Base-by-base conservation (phyloP, 2,329 filamentous ascomycete species). In the Cryphonectria nitschkei region DNA sequence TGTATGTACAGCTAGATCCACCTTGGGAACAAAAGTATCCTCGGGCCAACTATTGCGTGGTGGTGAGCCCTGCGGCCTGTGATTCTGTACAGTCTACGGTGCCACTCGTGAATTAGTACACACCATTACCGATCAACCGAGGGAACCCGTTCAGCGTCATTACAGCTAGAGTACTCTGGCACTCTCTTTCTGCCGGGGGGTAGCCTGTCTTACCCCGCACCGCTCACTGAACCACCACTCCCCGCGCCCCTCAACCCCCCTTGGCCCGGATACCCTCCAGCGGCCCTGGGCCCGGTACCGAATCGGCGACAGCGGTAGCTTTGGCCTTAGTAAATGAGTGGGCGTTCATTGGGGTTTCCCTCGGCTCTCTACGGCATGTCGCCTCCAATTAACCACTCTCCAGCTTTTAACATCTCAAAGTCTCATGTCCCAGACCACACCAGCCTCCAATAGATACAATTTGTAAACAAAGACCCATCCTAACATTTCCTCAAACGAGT, bases 111-210 rank as follows among this genome's bases (percentile, higher is more conserved):
- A 39, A n/a, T 22, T 32, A 29, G 26, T 37, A 19, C 8, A 19
- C 46, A 52, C 50, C 46, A 19, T 19, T 60, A 32, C 65, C 69
- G 63, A 65, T 65, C 63, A 72, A 67, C 72, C 72, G 72, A 73
- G 72, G 72, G 46, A 73, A 73, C 19, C 71, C 71, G 69, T 67
- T 39, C 39, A 63, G 37, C 26, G 34, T 22, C 9, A 8, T 19
- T 11, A 63, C 32, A 6, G 60, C 32, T 11, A n/a, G 32, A 16
- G 39, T 29, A 34, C 39, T 46, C 8, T 56, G 29, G 26, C 14
- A 13, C 46, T 50, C 22, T 32, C 26, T 34, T 3, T 58, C 65
- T 64, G 9, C 41, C 39, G 37, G 19, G 46, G 67, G 58, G n/a
- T 56, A 14, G 50, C 43, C 58, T 56, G 58, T 34, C 60, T 54